phyloP scores from a whole-genome alignment of 192 early-diverging fungal genomes.

The Obelidium mucronatum region DNA sequence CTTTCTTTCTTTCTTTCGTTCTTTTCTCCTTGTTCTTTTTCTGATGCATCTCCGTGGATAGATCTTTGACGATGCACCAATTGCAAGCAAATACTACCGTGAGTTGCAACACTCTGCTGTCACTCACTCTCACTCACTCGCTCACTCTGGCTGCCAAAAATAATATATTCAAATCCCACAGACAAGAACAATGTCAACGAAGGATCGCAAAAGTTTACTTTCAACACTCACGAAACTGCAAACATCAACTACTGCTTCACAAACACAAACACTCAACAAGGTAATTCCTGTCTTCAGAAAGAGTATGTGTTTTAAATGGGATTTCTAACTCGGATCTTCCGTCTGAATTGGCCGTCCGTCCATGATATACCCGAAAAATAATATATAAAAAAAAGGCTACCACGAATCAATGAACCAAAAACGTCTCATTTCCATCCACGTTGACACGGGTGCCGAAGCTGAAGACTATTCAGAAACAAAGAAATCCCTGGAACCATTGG shows the following conservation, averaged over 20 bases:
- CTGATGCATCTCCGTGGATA: constrained; percentile 35
- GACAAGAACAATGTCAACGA: constrained; percentile 65
- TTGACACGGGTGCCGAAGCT: constrained; percentile 87
- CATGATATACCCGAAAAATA: too few relatives aligned
- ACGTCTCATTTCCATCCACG: constrained; percentile 75
- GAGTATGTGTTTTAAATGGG: not conserved
- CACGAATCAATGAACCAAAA: constrained; percentile 50
- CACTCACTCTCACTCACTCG: not conserved
- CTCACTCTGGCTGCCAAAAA: not conserved
- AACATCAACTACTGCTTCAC: constrained; percentile 88
- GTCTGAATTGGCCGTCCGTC: not conserved
- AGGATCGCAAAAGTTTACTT: constrained; percentile 73
- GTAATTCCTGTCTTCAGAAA: not conserved
- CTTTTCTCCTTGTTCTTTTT: not conserved
- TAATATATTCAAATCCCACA: not conserved
- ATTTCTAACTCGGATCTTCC: not conserved
- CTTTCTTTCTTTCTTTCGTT: too few relatives aligned
- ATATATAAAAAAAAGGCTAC: constrained; percentile 36
- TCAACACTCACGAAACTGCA: constrained; percentile 87
- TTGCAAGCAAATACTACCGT: constrained; percentile 71
- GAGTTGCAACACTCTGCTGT: not conserved
- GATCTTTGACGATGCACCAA: constrained; percentile 78
- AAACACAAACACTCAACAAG: constrained; percentile 41
- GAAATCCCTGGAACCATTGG: constrained; percentile 87
- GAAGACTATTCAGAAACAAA: constrained; percentile 74